These are phyloP conservation scores for Daldinia decipiens DNA, from an alignment of 495 filamentous ascomycete genomes.

Conservation along the genomic window DNA sequence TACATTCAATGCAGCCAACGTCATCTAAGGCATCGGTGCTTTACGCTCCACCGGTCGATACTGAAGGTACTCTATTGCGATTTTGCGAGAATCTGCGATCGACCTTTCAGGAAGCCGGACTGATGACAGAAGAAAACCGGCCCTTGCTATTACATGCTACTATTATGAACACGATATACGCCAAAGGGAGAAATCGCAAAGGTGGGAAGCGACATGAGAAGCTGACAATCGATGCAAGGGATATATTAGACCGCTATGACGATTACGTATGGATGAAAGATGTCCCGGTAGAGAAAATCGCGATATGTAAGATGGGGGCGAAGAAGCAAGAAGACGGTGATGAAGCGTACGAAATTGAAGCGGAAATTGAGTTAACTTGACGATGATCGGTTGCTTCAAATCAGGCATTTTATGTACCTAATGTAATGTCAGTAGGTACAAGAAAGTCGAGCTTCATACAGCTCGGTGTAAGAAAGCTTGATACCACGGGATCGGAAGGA, in stretches of 20 bases:
- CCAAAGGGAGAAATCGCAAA: slow-evolving; percentile 58
- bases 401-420: too few relatives aligned
- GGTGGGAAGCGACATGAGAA: slow-evolving; percentile 46
- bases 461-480: not conserved
- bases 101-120: slow-evolving; percentile 68
- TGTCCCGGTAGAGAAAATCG: slow-evolving; percentile 69
- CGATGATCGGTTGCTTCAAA: not conserved
- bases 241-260: slow-evolving; percentile 61
- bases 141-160: slow-evolving; percentile 86
- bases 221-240: slow-evolving; percentile 63
- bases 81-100: slow-evolving; percentile 72
- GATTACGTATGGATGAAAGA: slow-evolving; percentile 70
- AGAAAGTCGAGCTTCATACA: not conserved
- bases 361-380: slow-evolving; percentile 54
- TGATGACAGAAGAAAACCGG: slow-evolving; percentile 69
- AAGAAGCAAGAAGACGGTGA: slow-evolving; percentile 64
- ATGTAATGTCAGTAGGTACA: not conserved
- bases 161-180: slow-evolving; percentile 87
- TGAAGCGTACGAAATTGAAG: slow-evolving; percentile 63
- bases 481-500: not conserved
- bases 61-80: slow-evolving; percentile 61
- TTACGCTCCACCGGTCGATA: slow-evolving; percentile 64
- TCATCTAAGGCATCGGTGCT: slow-evolving; percentile 53
- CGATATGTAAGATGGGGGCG: slow-evolving; percentile 83
- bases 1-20: slow-evolving; percentile 59